A percentile compares a stretch with the other conserved stretches of the same genome.
phyloP scores from a whole-genome alignment of 108 stramenopile species.

The Nitzschia palea region DNA sequence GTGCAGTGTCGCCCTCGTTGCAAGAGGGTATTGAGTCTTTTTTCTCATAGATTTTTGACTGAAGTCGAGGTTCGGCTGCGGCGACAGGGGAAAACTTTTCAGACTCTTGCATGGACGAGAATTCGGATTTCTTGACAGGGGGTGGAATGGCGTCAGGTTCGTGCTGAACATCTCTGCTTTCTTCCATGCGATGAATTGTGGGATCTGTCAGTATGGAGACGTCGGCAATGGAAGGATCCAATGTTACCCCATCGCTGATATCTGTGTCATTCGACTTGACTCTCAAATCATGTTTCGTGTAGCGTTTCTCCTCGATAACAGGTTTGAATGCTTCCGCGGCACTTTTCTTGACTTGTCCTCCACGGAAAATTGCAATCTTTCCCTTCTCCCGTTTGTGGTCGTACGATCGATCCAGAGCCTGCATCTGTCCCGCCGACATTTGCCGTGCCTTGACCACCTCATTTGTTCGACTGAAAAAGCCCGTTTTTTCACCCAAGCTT shows the following conservation, averaged over 20 bases:
- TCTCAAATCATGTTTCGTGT: slow-evolving; percentile 6
- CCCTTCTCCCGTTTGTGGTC: too few species aligned
- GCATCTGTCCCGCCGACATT: not conserved
- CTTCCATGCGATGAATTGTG: slow-evolving; percentile 17
- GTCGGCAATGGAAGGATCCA: slow-evolving; percentile 38
- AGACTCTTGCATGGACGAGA: not conserved
- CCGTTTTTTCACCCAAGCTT: not conserved
- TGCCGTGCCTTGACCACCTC: not conserved
- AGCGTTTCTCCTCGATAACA: not conserved
- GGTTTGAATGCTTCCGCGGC: not conserved
- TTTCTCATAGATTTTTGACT: too few species aligned
- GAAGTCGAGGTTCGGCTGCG: too few species aligned
- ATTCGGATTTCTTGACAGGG: not conserved
- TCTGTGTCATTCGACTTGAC: slow-evolving; percentile 28
- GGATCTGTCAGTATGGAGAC: slow-evolving; percentile 34
- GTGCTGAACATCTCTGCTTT: slow-evolving; percentile 21
- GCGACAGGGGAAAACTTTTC: too few species aligned
- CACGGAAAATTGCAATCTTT: too few species aligned
- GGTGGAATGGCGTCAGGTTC: too few species aligned
- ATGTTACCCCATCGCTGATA: slow-evolving; percentile 37
- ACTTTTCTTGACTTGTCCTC: not conserved
- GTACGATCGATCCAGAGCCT: not conserved
- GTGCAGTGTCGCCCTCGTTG: too few species aligned
- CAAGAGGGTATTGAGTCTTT: too few species aligned
- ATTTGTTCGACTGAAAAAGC: slow-evolving; percentile 6